Percentiles rank a stretch among this genome's conserved stretches.
These are phyloP conservation scores for Phoenix dactylifera DNA, from an alignment of 176 grass and related monocot genomes.

Conservation along the genomic window DNA sequence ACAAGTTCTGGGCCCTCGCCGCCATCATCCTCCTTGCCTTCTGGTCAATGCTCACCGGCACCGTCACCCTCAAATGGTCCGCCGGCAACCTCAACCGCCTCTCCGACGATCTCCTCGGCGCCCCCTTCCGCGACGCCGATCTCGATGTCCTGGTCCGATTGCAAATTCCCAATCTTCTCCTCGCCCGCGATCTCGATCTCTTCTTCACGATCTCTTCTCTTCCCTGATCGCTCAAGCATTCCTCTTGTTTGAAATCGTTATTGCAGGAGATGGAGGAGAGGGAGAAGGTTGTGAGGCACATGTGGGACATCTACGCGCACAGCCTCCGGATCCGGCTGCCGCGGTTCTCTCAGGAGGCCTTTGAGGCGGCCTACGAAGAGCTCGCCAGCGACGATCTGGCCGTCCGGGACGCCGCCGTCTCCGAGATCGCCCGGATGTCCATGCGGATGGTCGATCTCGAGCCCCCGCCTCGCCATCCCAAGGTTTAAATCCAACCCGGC, in stretches of 20 bases:
- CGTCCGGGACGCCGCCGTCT: conserved; percentile 39
- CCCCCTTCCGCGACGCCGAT: conserved; percentile 16
- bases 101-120: neutral
- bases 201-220: neutral
- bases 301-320: conserved; percentile 81
- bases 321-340: conserved; percentile 45
- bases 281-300: conserved; percentile 58
- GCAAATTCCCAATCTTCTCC: conserved; percentile 3
- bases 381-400: conserved; percentile 55
- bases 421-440: conserved; percentile 67
- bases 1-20: conserved; percentile 6
- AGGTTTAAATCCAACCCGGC: neutral
- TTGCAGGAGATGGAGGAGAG: conserved; percentile 82
- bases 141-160: conserved; percentile 39
- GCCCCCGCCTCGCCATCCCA: conserved; percentile 24
- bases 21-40: conserved; percentile 16
- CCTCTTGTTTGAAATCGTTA: neutral
- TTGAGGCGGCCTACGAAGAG: conserved; percentile 84
- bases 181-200: neutral
- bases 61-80: conserved; percentile 25
- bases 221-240: neutral
- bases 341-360: conserved; percentile 72
- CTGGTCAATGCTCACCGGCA: conserved; percentile 18
- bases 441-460: conserved; percentile 53
- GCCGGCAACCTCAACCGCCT: conserved; percentile 2